Evolutionary conservation across 139 green algal genomes (phyloP), one percentile per base, ranked within the genome.

Genomic region (Microglena sp.): DNA sequence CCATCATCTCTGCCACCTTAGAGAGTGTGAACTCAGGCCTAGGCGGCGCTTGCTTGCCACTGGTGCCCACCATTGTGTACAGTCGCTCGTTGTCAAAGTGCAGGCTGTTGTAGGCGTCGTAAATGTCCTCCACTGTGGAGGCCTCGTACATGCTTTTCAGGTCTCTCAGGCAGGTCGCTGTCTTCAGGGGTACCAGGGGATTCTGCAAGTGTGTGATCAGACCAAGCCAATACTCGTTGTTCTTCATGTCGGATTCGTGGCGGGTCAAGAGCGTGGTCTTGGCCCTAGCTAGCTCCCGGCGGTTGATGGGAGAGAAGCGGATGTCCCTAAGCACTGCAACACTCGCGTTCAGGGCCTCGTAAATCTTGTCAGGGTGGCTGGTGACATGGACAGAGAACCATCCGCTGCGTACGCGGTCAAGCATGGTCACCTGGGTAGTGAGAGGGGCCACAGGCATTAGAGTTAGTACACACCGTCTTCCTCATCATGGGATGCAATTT

Each of bases 231-330:
- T 97, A 96, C 50, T 68, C 55, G 72, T 97, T 97, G 70, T 86
- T 77, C 81, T 94, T 98, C 3, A 97, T 73, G 57, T 99, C 94
- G 4, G 68, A 84, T 79, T 99, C 94, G 74, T 98, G 94, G 26
- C 92, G 85, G 44, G 92, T 92, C 26, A 97, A 64, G 28, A 97
- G 77, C 4, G 92, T 97, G 61, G 74, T 88, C 74, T 33, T 86
- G 70, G 70, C 88, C 69, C 66, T 80, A 27, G 56, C 34, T 28
- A 80, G 56, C 60, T 76, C 73, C 5, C 73, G 50, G 0, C 68
- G 63, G 60, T 67, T 80, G 27, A 80, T 62, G 21, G 73, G 73
- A 0, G 33, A 44, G 22, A 53, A 54, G 2, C 60, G 45, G 33
- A 95, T 63, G 33, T 85, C 84, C 4, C 87, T 78, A 66, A 98